A percentile compares a stretch with the other conserved stretches of the same genome.
phyloP scores from a whole-genome alignment of 2,329 filamentous ascomycete species.

The Botryotinia narcissicola region DNA sequence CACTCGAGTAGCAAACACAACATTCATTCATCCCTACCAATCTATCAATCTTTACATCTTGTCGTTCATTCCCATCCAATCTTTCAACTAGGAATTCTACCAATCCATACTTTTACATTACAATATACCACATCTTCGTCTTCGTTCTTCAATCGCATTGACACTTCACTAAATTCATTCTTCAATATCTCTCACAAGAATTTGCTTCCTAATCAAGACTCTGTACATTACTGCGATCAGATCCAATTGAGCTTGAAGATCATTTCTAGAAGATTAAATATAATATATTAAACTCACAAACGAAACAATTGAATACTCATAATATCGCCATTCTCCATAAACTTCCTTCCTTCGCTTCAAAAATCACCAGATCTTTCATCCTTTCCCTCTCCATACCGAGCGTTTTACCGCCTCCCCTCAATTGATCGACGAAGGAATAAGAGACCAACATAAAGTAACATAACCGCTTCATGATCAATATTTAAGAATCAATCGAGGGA shows the following conservation, averaged over 20 bases:
- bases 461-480: conserved; percentile 10
- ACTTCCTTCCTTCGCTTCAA: not conserved
- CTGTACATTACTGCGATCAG: not conserved
- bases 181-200: not conserved
- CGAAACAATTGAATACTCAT: not conserved
- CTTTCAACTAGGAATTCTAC: not conserved
- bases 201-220: not conserved
- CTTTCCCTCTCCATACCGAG: not conserved
- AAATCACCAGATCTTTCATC: not conserved
- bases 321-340: not conserved
- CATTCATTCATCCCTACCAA: not conserved
- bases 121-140: not conserved
- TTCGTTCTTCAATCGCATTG: conserved; percentile 5
- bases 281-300: not conserved
- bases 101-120: not conserved
- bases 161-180: not conserved
- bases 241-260: not conserved
- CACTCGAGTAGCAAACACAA: not conserved
- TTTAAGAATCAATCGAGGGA: conserved; percentile 8
- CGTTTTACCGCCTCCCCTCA: not conserved
- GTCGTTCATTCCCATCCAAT: not conserved
- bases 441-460: not conserved
- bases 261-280: not conserved
- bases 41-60: not conserved
- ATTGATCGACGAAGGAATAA: not conserved